Percentiles rank a stretch among this genome's conserved stretches.
Evolutionary conservation across 2,329 filamentous ascomycete species (phyloP).

Genomic region (Pseudogymnoascus sp.): DNA sequence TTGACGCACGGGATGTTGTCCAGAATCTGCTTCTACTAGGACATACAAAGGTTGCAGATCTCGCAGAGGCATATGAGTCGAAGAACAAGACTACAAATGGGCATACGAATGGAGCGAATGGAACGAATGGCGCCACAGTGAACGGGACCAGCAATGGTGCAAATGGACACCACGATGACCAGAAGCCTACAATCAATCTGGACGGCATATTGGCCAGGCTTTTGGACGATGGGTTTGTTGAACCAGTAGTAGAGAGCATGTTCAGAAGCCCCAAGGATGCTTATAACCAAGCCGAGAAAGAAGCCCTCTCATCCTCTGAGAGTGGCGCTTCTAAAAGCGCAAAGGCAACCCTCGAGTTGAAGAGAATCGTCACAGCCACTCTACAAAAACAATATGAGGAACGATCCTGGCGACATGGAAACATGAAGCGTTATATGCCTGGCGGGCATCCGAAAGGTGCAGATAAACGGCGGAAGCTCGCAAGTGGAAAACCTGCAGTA

Average conservation of each 20-base stretch:
- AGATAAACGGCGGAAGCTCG: conserved; percentile 50
- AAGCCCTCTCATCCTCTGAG: conserved; percentile 51
- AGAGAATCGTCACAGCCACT: conserved; percentile 48
- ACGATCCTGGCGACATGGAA: conserved; percentile 41
- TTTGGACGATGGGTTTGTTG: conserved; percentile 61
- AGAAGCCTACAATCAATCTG: conserved; percentile 22
- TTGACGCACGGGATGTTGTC: conserved; percentile 67
- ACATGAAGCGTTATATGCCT: conserved; percentile 42
- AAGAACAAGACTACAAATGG: conserved; percentile 18
- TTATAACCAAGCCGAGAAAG: conserved; percentile 55
- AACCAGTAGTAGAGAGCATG: conserved; percentile 52
- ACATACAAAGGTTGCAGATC: conserved; percentile 65
- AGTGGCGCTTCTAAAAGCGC: conserved; percentile 50
- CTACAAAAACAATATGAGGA: conserved; percentile 47
- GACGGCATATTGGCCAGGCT: conserved; percentile 40
- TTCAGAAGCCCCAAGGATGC: conserved; percentile 58
- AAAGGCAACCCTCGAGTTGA: conserved; percentile 61
- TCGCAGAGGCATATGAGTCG: conserved; percentile 55
- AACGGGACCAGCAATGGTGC: conserved; percentile 17
- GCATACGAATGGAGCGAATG: conserved; percentile 31
- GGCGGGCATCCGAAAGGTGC: conserved; percentile 23
- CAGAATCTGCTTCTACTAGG: conserved; percentile 71
- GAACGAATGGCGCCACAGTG: conserved; percentile 15
- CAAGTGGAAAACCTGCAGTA: conserved; percentile 38
- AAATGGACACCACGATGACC: conserved; percentile 22